Evolutionary conservation across 1,284 basidiomycete genomes (phyloP), one percentile per base, ranked within the genome.

Genomic region (Naganishia albida): DNA sequence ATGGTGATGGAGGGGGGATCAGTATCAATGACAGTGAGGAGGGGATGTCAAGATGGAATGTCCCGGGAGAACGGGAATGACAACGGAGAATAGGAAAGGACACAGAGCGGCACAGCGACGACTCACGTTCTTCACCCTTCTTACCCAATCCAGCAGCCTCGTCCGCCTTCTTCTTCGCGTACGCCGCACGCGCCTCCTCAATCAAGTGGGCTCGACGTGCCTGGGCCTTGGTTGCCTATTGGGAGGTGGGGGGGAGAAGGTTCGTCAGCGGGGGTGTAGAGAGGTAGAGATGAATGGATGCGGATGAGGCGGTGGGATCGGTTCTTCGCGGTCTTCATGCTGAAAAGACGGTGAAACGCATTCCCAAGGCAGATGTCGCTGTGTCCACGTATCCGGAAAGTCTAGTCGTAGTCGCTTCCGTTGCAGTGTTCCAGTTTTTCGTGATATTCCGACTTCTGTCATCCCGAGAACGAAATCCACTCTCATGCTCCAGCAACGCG

Each of bases 131-230:
- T 28, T 63, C 44, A 43, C 48, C 65, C 44, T 69, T 68, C 65
- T 69, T 67, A 28, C 25, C 44, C 30, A 65, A 20, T 57, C 72
- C 72, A 20, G 70, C 67, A 69, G 75, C 76, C 49, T 75, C 75
- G 34, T 73, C 72, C n/a, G 65, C 83, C 74, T 87, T 84, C 82
- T 90, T 87, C 79, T 84, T 87, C 78, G 85, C 88, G 87, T 90
- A 99, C 68, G 91, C 92, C 76, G 91, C 87, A 84, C 89, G 91
- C 63, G 93, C 95, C 80, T 96, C 85, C 72, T 84, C 83, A 76
- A 98, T 86, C 77, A 97, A 80, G 68, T 87, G 84, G 74, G 90
- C 86, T 72, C 89, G 84, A 73, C 86, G 85, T 59, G 69, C 66
- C 30, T 74, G 70, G 39, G 68, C 70, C 57, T 69, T 69, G 65